Evolutionary conservation across 148 eudicot genomes (phyloP).

Genomic region (Suaeda aralocaspica): DNA sequence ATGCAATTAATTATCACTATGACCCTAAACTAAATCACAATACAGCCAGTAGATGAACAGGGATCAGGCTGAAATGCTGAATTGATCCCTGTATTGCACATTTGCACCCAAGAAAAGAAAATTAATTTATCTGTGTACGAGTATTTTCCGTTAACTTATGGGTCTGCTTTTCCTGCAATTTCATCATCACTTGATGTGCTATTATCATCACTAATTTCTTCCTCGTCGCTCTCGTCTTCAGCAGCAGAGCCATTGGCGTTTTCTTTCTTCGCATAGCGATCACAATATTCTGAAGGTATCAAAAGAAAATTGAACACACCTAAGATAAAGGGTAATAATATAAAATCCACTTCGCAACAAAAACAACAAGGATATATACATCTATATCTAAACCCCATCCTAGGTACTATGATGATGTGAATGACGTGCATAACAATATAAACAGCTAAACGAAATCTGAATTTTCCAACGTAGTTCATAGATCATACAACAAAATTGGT

Average conservation of each 20-base stretch:
- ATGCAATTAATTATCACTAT: slow-evolving; percentile 3
- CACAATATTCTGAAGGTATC: slow-evolving; percentile 39
- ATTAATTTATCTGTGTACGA: not conserved
- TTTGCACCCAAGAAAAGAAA: not conserved
- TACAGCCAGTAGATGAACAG: slow-evolving; percentile 2
- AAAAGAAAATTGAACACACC: not conserved
- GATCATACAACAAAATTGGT: too few relatives aligned
- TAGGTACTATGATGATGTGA: not conserved
- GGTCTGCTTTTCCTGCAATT: slow-evolving; percentile 40
- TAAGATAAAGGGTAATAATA: not conserved
- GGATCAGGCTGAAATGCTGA: not conserved
- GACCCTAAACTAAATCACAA: slow-evolving; percentile 17
- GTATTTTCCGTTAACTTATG: slow-evolving; percentile 14
- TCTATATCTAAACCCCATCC: not conserved
- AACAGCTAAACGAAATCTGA: too few relatives aligned
- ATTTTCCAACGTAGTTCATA: too few relatives aligned
- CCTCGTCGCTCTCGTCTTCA: slow-evolving; percentile 41
- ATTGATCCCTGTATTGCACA: not conserved
- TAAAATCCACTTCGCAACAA: not conserved
- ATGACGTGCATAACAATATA: too few relatives aligned
- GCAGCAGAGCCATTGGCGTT: slow-evolving; percentile 15
- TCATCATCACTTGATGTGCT: slow-evolving; percentile 45
- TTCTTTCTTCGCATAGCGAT: slow-evolving; percentile 46
- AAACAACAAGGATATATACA: not conserved
- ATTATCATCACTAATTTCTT: slow-evolving; percentile 38